Conservation (phyloP, 2,329 filamentous ascomycete species). For the Cladosporium velox region DNA sequence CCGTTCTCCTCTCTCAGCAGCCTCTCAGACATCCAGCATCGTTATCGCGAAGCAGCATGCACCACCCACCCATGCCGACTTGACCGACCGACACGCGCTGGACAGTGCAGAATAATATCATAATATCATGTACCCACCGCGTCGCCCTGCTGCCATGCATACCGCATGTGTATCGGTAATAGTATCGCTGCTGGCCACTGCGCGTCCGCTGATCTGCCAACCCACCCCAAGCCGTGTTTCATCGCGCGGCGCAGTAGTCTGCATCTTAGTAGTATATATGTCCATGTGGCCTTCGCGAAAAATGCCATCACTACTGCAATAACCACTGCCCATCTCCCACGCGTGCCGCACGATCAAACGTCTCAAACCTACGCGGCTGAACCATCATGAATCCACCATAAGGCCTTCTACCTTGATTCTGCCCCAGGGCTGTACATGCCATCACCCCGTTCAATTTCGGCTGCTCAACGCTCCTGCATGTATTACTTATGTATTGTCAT, state of each 20-base stretch:
- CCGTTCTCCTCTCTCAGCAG: not conserved
- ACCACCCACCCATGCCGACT: not conserved
- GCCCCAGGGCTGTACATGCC: constrained; percentile 6
- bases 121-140: not conserved
- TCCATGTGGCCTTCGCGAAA: not conserved
- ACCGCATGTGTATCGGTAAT: not conserved
- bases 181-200: not conserved
- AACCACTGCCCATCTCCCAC: not conserved
- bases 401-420: constrained; percentile 1
- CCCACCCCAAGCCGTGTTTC: constrained; percentile 1
- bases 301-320: not conserved
- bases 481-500: not conserved
- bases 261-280: not conserved
- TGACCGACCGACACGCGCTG: not conserved
- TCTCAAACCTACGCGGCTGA: constrained; percentile 10
- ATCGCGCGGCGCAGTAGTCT: not conserved
- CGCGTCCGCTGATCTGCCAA: constrained; percentile 2
- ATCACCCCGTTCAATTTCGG: constrained; percentile 17
- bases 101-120: not conserved
- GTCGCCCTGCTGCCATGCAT: not conserved
- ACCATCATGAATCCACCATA: not conserved
- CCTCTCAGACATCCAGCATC: not conserved
- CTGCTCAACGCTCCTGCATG: constrained; percentile 16
- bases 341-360: constrained; percentile 2
- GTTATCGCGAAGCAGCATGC: not conserved